Evolutionary conservation across 345 rosid genomes (phyloP).

Genomic region (Citrus trifoliata): DNA sequence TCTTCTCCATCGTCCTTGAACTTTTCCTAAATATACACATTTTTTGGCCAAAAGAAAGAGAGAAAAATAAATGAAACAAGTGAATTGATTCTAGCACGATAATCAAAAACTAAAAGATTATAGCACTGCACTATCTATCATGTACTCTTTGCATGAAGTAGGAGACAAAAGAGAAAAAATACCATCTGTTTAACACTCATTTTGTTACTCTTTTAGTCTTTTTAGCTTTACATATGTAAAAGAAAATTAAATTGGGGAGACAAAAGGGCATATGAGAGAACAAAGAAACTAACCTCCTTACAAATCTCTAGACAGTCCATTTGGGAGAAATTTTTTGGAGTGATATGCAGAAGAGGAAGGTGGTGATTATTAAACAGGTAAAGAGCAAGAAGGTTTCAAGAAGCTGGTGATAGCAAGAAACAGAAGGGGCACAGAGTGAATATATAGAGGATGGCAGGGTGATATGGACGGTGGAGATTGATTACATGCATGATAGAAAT

Average conservation of each 20-base stretch:
- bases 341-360: constrained; percentile 12
- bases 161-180: neutral
- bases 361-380: neutral
- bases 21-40: constrained; percentile 26
- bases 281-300: constrained; percentile 42
- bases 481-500: constrained; percentile 19
- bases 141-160: neutral
- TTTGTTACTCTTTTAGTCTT: neutral
- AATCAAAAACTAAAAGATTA: neutral
- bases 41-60: neutral
- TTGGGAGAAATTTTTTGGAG: neutral
- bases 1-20: constrained; percentile 43
- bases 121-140: neutral
- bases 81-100: neutral
- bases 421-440: constrained; percentile 6
- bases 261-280: neutral
- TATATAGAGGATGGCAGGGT: constrained; percentile 45
- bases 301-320: constrained; percentile 58
- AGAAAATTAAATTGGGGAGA: neutral
- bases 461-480: constrained; percentile 50
- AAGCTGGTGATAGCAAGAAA: constrained; percentile 15
- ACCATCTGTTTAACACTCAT: neutral
- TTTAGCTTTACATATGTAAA: neutral
- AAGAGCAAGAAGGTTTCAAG: neutral
- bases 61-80: neutral